phyloP scores from a whole-genome alignment of 2,329 filamentous ascomycete species.

The Grosmannia clavigera region DNA sequence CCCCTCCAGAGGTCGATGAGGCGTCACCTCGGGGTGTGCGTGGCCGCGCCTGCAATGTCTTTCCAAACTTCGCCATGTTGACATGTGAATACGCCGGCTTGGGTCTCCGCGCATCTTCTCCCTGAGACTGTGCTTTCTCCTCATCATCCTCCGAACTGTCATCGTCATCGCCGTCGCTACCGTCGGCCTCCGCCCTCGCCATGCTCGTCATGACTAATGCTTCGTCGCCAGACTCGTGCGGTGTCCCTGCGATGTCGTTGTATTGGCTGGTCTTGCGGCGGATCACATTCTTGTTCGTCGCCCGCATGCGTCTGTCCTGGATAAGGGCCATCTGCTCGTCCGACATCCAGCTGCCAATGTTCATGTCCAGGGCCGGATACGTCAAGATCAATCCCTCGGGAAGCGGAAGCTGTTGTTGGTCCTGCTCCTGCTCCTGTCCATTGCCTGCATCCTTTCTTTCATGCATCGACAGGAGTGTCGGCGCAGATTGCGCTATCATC shows the following conservation, averaged over 20 bases:
- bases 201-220: conserved; percentile 22
- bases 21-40: not conserved
- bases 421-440: not conserved
- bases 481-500: conserved; percentile 72
- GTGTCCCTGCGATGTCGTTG: conserved; percentile 69
- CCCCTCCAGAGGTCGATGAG: not conserved
- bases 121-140: not conserved
- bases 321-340: conserved; percentile 96
- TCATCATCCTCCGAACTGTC: not conserved
- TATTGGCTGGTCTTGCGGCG: conserved; percentile 83
- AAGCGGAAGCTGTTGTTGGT: conserved; percentile 37
- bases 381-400: conserved; percentile 76
- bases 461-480: conserved; percentile 24
- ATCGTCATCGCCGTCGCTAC: not conserved
- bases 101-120: conserved; percentile 3
- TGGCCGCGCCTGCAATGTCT: not conserved
- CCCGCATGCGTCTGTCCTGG: conserved; percentile 64
- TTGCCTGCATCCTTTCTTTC: too few relatives aligned
- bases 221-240: conserved; percentile 68
- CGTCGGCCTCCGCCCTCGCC: not conserved
- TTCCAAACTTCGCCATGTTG: conserved; percentile 4
- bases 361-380: conserved; percentile 90
- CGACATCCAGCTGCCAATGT: conserved; percentile 98
- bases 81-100: conserved; percentile 11
- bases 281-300: conserved; percentile 67